phyloP scores from a whole-genome alignment of 306 rosid species.

The Begonia masoniana region DNA sequence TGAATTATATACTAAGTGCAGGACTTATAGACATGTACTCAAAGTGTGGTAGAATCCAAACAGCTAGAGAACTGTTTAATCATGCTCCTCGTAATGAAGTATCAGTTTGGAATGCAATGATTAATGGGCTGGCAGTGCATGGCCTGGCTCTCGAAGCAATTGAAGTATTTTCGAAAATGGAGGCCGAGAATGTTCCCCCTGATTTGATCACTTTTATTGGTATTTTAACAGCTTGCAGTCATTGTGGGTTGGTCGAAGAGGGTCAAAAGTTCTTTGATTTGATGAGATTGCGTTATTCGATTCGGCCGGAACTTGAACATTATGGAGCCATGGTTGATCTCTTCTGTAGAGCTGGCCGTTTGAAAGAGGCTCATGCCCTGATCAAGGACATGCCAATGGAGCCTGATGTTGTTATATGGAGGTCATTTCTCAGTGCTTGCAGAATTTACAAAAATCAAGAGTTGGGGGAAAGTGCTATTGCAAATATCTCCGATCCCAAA shows the following conservation, averaged over 20 bases:
- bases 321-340: slow-evolving; percentile 71
- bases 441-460: slow-evolving; percentile 35
- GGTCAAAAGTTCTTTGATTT: slow-evolving; percentile 39
- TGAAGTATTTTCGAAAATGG: slow-evolving; percentile 40
- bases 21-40: slow-evolving; percentile 60
- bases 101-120: slow-evolving; percentile 71
- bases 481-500: slow-evolving; percentile 32
- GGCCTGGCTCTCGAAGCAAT: slow-evolving; percentile 51
- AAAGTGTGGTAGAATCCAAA: slow-evolving; percentile 49
- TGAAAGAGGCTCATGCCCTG: slow-evolving; percentile 42
- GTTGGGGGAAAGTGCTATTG: slow-evolving; percentile 50
- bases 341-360: slow-evolving; percentile 47
- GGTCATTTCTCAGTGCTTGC: slow-evolving; percentile 57
- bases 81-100: slow-evolving; percentile 22
- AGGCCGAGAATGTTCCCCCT: slow-evolving; percentile 32
- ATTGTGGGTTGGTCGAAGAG: slow-evolving; percentile 43
- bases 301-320: slow-evolving; percentile 55
- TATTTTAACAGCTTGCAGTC: slow-evolving; percentile 56
- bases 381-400: slow-evolving; percentile 44
- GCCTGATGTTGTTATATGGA: slow-evolving; percentile 64
- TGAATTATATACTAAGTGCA: slow-evolving; percentile 42
- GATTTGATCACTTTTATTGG: slow-evolving; percentile 55
- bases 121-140: slow-evolving; percentile 52
- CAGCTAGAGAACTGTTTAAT: slow-evolving; percentile 34
- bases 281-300: slow-evolving; percentile 37